Conservation (phyloP, 2,329 filamentous ascomycete genomes). For the Pyricularia pennisetigena region DNA sequence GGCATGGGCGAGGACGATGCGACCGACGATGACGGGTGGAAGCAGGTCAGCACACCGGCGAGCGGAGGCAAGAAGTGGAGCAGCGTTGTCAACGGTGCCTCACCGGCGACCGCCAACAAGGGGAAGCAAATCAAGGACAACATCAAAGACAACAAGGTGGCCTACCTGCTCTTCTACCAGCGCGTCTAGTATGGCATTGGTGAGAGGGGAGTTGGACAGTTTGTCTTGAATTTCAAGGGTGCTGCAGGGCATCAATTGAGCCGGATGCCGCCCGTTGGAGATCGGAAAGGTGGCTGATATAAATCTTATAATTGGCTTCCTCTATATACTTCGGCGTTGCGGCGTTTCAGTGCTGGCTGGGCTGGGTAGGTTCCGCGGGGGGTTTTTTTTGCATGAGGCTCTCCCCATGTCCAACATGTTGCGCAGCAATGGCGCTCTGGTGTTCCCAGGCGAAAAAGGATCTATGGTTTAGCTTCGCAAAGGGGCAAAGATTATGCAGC, state of each 20-base stretch:
- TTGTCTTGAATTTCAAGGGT: background rate
- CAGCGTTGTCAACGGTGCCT: constrained; percentile 53
- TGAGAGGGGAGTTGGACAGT: background rate
- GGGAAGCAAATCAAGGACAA: constrained; percentile 49
- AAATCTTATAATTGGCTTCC: background rate
- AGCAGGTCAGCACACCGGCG: constrained; percentile 55
- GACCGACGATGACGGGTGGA: constrained; percentile 62
- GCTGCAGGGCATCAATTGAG: background rate
- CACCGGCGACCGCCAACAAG: constrained; percentile 40
- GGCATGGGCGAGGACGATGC: constrained; percentile 56
- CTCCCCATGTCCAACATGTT: background rate
- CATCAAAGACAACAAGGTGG: constrained; percentile 90
- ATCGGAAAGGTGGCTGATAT: constrained; percentile 1
- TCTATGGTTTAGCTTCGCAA: background rate
- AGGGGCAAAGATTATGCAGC: background rate
- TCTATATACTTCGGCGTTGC: background rate
- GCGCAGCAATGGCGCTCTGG: background rate
- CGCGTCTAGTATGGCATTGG: constrained; percentile 38
- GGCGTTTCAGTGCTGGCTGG: too few relatives aligned
- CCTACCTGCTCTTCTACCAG: constrained; percentile 94
- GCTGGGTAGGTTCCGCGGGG: background rate
- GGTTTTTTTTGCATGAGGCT: background rate
- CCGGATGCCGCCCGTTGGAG: background rate
- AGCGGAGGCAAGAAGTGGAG: constrained; percentile 72
- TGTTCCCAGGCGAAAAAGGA: background rate